Base-by-base conservation (phyloP, 257 asterid genomes). In the Solanum paucissectum region DNA sequence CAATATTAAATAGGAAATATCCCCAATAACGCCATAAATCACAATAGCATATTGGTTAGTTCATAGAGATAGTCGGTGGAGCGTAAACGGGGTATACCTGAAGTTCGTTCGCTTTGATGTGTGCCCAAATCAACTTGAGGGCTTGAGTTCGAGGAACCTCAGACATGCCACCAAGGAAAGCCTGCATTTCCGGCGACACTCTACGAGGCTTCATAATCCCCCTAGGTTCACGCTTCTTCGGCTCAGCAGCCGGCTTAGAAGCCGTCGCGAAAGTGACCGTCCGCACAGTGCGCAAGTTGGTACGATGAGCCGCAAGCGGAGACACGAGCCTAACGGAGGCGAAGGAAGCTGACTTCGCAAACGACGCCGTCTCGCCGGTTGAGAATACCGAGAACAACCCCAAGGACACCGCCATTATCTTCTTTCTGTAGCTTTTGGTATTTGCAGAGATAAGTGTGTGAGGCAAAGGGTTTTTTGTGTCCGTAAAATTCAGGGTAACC, bases 151-250 rank as follows among this genome's bases (percentile, higher is more conserved):
- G 95, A 13, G 98, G 93, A 83, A 95, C 92, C 92, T 95, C 99
- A 37, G 96, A 12, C 12, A 92, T 92, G 18, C 98, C 98, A 23
- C 98, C 99, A 69, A 95, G 95, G 88, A 96, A 95, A n/a, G 93
- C 95, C 92, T 91, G 97, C 98, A 95, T 94, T 87, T 94, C 98
- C 52, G 94, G 94, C 14, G 99, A 94, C 4, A 97, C 98, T 1
- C 90, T 91, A 76, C 93, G 93, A 27, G 99, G 98, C 93, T 94
- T 95, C 98, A 91, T 93, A 86, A 95, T 93, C 12, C 99, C 98
- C 87, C 97, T 90, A 34, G 95, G 96, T 88, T 91, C 94, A 85
- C 94, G 95, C 90, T 93, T 94, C 94, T 91, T 94, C 83, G 93
- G 90, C 91, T 94, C 98, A 46, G 94, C 86, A 16, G 91, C 91